Evolutionary conservation across 2,329 filamentous ascomycete species (phyloP), one percentile per base, ranked within the genome.

Genomic region (Pestalotiopsis sp.): DNA sequence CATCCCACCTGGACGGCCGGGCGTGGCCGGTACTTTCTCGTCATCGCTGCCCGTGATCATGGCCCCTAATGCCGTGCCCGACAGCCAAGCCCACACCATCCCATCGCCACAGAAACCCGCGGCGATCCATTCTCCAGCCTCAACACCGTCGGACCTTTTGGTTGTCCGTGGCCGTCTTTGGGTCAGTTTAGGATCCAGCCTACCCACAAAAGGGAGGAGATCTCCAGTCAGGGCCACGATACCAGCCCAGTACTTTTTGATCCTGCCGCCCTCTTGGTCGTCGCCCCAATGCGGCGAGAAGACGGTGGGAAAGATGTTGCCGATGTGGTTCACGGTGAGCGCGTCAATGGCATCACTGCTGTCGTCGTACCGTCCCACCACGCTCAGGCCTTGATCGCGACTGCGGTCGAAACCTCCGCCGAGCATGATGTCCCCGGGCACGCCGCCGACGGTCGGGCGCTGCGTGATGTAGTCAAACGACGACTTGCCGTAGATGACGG

Each of bases 391-490:
- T 9, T 82, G 75, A 4, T 78, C 76, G 4, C 75, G 73, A 17
- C 82, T 81, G 25, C 82, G 80, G 4, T 80, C 78, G 67, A 87
- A 83, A 0, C 85, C 88, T 0, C 88, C 87, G 1, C 87, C 87
- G 2, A 87, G 74, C 83, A 90, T 85, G 69, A 90, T 76, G 68
- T 87, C 83, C 1, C 83, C 80, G 0, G 77, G 73, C 2, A 56
- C 59, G 9, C 59, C 41, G n/a, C 52, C 70, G 57, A 2, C 77
- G 75, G n/a, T 78, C 49, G 4, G 69, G 36, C 82, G 77, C 71
- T 88, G 85, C 0, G 85, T 86, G 11, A 86, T 77, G 70, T 88
- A 87, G 71, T 89, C 87, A 61, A 84, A 86, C 0, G 83, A 83
- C 0, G 77, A 72, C 59, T 62, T 62, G 3, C 75, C 77, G 68